phyloP scores from a whole-genome alignment of 371 early-diverging fungal genomes.

The Apophysomyces variabilis region DNA sequence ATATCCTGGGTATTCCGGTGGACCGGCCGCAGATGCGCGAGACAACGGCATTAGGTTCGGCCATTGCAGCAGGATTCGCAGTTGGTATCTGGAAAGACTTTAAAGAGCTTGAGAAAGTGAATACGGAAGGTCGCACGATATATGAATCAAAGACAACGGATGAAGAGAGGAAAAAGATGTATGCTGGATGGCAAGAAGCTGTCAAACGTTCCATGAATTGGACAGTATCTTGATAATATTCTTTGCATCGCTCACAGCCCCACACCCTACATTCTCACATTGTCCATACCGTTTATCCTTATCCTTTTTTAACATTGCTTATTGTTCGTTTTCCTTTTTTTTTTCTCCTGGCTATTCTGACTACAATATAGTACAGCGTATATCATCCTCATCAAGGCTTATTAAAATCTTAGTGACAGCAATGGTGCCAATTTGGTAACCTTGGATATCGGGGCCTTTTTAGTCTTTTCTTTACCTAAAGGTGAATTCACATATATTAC shows the following conservation, averaged over 20 bases:
- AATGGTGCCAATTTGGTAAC: too few species aligned
- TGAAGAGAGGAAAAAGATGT: conserved; percentile 61
- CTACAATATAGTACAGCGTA: too few species aligned
- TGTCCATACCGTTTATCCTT: too few species aligned
- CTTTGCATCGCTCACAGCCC: background rate
- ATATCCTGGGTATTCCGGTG: conserved; percentile 82
- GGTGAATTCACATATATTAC: too few species aligned
- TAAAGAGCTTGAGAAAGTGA: conserved; percentile 32
- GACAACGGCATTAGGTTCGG: conserved; percentile 93
- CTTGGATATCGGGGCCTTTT: too few species aligned
- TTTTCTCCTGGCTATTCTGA: too few species aligned
- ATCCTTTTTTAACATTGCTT: too few species aligned
- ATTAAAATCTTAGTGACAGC: too few species aligned
- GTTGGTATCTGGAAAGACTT: conserved; percentile 71
- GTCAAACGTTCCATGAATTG: conserved; percentile 71
- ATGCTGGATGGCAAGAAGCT: conserved; percentile 78
- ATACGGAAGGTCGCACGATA: conserved; percentile 27
- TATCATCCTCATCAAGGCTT: too few species aligned
- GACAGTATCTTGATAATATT: conserved; percentile 26
- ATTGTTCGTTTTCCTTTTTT: too few species aligned
- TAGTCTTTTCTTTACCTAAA: too few species aligned
- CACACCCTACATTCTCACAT: too few species aligned
- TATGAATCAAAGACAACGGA: conserved; percentile 42
- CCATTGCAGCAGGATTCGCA: conserved; percentile 89
- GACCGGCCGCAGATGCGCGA: conserved; percentile 88